Evolutionary conservation across 495 filamentous ascomycete species (phyloP).

Genomic region (Baudoinia panamericana): DNA sequence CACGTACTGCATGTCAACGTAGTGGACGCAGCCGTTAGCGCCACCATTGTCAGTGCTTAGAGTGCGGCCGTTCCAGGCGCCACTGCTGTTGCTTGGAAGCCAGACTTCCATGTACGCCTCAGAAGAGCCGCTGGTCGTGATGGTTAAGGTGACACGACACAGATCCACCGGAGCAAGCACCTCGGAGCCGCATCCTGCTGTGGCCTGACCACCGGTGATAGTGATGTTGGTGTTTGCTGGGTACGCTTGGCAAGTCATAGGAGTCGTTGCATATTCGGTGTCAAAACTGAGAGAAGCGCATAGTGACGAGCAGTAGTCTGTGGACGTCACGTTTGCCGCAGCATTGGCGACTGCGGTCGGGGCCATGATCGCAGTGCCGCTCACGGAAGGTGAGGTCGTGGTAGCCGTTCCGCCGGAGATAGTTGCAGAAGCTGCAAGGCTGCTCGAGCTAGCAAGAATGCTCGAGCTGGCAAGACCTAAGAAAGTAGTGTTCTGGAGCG

Average conservation of each 20-base stretch:
- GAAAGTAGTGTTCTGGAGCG: neutral
- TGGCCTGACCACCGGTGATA: neutral
- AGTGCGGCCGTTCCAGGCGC: constrained; percentile 25
- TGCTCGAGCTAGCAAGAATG: neutral
- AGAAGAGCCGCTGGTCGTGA: constrained; percentile 41
- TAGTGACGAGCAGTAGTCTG: constrained; percentile 1
- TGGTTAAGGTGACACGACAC: constrained; percentile 44
- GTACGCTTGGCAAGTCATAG: constrained; percentile 1
- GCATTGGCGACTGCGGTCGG: constrained; percentile 1
- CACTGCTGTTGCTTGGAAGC: constrained; percentile 32
- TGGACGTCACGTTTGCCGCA: neutral
- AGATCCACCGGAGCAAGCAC: constrained; percentile 31
- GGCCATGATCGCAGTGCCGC: constrained; percentile 7
- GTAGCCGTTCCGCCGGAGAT: too few relatives aligned
- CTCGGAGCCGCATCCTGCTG: constrained; percentile 7
- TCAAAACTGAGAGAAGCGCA: neutral
- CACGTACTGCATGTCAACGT: constrained; percentile 23
- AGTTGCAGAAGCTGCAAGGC: too few relatives aligned
- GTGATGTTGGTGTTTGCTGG: neutral
- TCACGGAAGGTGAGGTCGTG: constrained; percentile 3
- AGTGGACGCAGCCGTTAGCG: constrained; percentile 18
- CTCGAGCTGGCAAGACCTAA: neutral
- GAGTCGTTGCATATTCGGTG: constrained; percentile 1
- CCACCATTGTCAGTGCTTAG: constrained; percentile 26
- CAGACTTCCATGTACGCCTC: constrained; percentile 44